phyloP scores from a whole-genome alignment of 176 grass and related monocot genomes.

The Thinopyrum elongatum region DNA sequence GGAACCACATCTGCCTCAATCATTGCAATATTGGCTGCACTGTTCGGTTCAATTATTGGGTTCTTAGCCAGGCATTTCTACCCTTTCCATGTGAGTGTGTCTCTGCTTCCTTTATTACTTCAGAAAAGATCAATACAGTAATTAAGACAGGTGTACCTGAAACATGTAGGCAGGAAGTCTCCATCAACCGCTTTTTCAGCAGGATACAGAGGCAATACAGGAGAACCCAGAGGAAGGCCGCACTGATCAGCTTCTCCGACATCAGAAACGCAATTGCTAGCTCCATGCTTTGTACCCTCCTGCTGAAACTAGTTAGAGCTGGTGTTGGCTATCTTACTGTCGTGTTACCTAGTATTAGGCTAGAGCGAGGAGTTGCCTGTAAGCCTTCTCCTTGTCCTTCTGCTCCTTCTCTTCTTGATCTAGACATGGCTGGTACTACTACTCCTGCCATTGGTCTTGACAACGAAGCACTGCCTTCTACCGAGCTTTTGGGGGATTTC shows the following conservation, averaged over 20 bases:
- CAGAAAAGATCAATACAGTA: background rate
- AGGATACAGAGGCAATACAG: slow-evolving; percentile 39
- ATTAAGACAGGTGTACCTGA: slow-evolving; percentile 19
- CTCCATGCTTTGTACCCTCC: slow-evolving; percentile 8
- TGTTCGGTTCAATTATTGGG: slow-evolving; percentile 36
- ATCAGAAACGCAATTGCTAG: slow-evolving; percentile 54
- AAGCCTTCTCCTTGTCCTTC: background rate
- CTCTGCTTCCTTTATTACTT: slow-evolving; percentile 7
- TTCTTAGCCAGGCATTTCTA: slow-evolving; percentile 39
- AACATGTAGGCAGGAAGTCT: slow-evolving; percentile 66
- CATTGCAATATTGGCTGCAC: slow-evolving; percentile 32
- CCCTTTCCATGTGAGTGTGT: slow-evolving; percentile 42
- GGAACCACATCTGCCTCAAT: slow-evolving; percentile 21
- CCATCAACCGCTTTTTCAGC: slow-evolving; percentile 55
- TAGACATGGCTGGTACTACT: background rate
- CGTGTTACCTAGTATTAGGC: slow-evolving; percentile 34
- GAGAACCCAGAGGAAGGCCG: slow-evolving; percentile 38
- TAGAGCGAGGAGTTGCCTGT: background rate
- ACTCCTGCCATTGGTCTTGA: background rate
- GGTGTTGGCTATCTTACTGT: slow-evolving; percentile 32
- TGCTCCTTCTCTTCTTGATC: background rate
- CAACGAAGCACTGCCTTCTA: background rate
- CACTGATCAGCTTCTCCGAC: slow-evolving; percentile 53
- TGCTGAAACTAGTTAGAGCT: slow-evolving; percentile 36
- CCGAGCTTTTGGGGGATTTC: slow-evolving; percentile 28